Evolutionary conservation across 2,329 filamentous ascomycete species (phyloP), one percentile per base, ranked within the genome.

Genomic region (Ciborinia camelliae): DNA sequence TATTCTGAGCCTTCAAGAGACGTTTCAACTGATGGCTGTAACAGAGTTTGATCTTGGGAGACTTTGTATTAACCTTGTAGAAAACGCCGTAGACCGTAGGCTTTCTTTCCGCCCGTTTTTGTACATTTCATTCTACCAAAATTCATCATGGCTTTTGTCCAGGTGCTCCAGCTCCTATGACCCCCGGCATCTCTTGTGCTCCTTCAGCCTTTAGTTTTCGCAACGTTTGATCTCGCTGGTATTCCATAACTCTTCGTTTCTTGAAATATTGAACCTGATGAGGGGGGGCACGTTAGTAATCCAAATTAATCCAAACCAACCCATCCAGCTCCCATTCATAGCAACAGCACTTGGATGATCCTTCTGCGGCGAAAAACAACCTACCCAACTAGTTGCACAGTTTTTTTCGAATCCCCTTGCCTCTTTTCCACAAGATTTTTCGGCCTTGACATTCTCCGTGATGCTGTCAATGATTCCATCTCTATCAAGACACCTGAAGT

Each of bases 181-280:
- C 65, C 2, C 71, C 72, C 0, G 72, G 71, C 76, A 91, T 82
- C 77, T 84, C 82, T 69, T 83, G 81, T 15, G 90, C 91, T 69
- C 90, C 90, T 76, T 94, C 89, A 55, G 82, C 83, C 75, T 89
- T 83, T 71, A 97, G 84, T 75, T 86, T 86, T 72, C 90, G 88
- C 69, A 97, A 80, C 32, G 91, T 90, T 78, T 88, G 82, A 73
- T 90, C 89, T 78, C 94, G 92, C 73, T 96, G 90, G 74, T 90
- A 84, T 71, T 99, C 95, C 79, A 96, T 94, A 43, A 98, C 91
- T 73, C 95, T 85, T 79, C 93, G 90, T 79, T 97, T 93, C 82
- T 98, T 97, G 80, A 99, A 99, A 78, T 99, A 98, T 79, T 92
- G 92, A 67, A 97, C 90, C 91, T 95, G 23, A 47, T 20, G 50